Percentiles rank a stretch among this genome's conserved stretches.
phyloP scores from a whole-genome alignment of 495 filamentous ascomycete genomes.

The Lentithecium fluviatile region DNA sequence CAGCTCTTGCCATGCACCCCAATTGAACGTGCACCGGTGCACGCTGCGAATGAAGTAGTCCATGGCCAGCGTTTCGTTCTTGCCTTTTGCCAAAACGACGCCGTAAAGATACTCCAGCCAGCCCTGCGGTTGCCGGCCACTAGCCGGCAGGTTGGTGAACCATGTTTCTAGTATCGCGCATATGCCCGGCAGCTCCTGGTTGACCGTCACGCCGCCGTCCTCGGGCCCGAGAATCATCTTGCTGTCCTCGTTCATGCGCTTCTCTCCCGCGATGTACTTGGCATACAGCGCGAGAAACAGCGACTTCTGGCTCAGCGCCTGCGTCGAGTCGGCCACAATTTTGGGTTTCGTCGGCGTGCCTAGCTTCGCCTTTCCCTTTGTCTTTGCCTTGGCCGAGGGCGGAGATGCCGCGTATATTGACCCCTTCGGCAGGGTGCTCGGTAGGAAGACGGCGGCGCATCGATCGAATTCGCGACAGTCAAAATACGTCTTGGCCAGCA shows the following conservation, averaged over 20 bases:
- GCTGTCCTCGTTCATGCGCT: constrained; percentile 90
- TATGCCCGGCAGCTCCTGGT: constrained; percentile 76
- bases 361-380: constrained; percentile 57
- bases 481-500: constrained; percentile 92
- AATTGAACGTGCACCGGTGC: constrained; percentile 85
- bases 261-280: constrained; percentile 90
- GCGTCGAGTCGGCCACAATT: constrained; percentile 48
- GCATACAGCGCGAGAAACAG: constrained; percentile 93
- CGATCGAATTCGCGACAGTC: constrained; percentile 95
- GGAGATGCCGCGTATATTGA: constrained; percentile 51
- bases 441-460: constrained; percentile 86
- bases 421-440: constrained; percentile 64
- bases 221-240: constrained; percentile 96
- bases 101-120: constrained; percentile 98
- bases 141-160: constrained; percentile 62
- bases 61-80: constrained; percentile 80
- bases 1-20: constrained; percentile 94
- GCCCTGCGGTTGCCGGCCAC: constrained; percentile 62
- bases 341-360: constrained; percentile 35
- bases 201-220: constrained; percentile 77
- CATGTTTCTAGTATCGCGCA: constrained; percentile 73
- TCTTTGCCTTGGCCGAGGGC: constrained; percentile 45
- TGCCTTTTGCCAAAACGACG: constrained; percentile 82
- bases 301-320: constrained; percentile 76
- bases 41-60: constrained; percentile 82